A percentile compares a stretch with the other conserved stretches of the same genome.
These are phyloP conservation scores for Xylaria polymorpha DNA, from an alignment of 2,329 filamentous ascomycete genomes.

Conservation along the genomic window DNA sequence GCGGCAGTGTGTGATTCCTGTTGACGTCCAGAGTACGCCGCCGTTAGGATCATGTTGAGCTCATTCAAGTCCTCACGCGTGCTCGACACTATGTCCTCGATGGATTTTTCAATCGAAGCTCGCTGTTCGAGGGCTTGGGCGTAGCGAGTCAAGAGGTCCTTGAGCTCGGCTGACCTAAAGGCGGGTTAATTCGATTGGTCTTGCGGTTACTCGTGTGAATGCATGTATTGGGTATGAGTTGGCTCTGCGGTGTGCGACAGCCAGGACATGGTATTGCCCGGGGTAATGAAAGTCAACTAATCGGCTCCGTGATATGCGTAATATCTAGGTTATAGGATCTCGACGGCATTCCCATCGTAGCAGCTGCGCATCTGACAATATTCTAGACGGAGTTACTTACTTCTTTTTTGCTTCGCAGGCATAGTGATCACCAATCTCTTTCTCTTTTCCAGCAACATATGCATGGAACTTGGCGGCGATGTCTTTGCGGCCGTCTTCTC, in stretches of 20 bases:
- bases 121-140: conserved; percentile 23
- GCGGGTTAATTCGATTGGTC: conserved; percentile 6
- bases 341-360: background rate
- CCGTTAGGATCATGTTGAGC: conserved; percentile 17
- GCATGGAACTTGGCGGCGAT: conserved; percentile 39
- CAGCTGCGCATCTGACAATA: background rate
- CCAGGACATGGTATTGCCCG: background rate
- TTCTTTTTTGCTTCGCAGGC: conserved; percentile 36
- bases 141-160: conserved; percentile 26
- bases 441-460: conserved; percentile 32
- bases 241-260: background rate
- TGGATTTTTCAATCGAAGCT: conserved; percentile 31
- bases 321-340: background rate
- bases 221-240: background rate
- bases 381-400: conserved; percentile 31
- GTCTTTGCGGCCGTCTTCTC: conserved; percentile 36
- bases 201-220: background rate
- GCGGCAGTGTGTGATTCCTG: background rate
- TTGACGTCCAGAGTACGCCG: conserved; percentile 26
- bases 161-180: conserved; percentile 25
- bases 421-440: conserved; percentile 39
- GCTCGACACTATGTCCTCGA: conserved; percentile 19
- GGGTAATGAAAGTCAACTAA: background rate
- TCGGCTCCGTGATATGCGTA: background rate
- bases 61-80: conserved; percentile 15